A percentile compares a stretch with the other conserved stretches of the same genome.
These are phyloP conservation scores for Tolypocladium sp. DNA, from an alignment of 2,329 filamentous ascomycete genomes.

Conservation along the genomic window DNA sequence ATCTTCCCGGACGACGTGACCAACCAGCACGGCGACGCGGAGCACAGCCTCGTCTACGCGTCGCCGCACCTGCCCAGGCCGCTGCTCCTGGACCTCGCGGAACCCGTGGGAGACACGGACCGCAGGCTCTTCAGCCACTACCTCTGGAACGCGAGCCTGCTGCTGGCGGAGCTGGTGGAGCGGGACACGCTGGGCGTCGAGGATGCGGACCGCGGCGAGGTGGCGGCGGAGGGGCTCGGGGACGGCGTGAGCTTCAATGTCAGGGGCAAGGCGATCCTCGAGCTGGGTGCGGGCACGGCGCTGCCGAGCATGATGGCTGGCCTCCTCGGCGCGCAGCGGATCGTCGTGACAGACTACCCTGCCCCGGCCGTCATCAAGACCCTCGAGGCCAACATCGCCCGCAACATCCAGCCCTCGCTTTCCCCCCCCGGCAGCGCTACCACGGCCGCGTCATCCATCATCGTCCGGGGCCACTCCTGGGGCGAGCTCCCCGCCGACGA, in stretches of 20 bases:
- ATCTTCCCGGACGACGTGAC: conserved; percentile 61
- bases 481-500: conserved; percentile 33
- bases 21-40: conserved; percentile 56
- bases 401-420: conserved; percentile 32
- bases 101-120: conserved; percentile 42
- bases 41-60: conserved; percentile 49
- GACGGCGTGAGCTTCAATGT: conserved; percentile 32
- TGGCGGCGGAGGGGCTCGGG: not conserved
- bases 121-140: conserved; percentile 60
- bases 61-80: conserved; percentile 39
- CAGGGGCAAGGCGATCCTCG: conserved; percentile 42
- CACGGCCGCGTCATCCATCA: conserved; percentile 15
- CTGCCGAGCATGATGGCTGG: conserved; percentile 41
- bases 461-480: conserved; percentile 56
- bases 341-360: conserved; percentile 61
- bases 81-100: conserved; percentile 34
- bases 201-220: not conserved
- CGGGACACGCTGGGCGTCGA: conserved; percentile 28
- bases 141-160: conserved; percentile 58
- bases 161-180: conserved; percentile 48
- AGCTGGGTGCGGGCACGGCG: conserved; percentile 59
- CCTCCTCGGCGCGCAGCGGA: conserved; percentile 36
- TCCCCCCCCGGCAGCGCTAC: conserved; percentile 18
- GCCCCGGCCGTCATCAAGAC: conserved; percentile 48
- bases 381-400: conserved; percentile 46